Evolutionary conservation across 2,329 filamentous ascomycete genomes (phyloP), one percentile per base, ranked within the genome.

Genomic region (Monosporascus sp.): DNA sequence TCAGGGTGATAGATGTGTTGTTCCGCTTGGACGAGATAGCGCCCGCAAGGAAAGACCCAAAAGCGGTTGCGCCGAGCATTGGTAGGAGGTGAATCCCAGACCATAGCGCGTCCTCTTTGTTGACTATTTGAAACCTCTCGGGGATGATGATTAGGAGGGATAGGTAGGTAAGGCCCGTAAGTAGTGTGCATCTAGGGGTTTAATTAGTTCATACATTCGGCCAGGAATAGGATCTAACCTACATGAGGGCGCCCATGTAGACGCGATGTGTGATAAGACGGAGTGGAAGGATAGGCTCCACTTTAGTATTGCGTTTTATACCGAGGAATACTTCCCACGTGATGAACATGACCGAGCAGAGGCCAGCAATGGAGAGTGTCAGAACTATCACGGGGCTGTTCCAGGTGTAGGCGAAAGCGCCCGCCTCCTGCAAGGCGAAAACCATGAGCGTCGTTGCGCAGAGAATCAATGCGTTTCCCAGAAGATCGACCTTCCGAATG

Each of bases 41-140:
- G 0, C 82, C 82, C 0, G 79, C 79, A 0, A 80, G 59, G 43
- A 83, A 81, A 2, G 80, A 83, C 0, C 80, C 82, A 4, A 82
- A 61, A 0, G 83, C 80, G 37, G 79, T 82, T 2, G 79, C 69
- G 2, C 77, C 79, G 1, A 85, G 74, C 69, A 86, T 74, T 0
- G 83, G 83, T 16, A 86, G 69, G 6, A 85, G 72, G 45, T 83
- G 78, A 4, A 85, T 64, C 5, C 83, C 82, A 0, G 82, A 80
- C 61, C 75, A 73, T 24, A 85, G 71, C 0, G 79, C 73, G 34
- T 68, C 74, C 48, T 83, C 74, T 6, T 70, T 71, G 56, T 84
- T 79, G 50, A 84, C 76, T 38, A 85, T 78, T 56, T 86, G 82
- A 49, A 84, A 82, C 7, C 81, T 71, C 58, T 86, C 80, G 1